A percentile compares a stretch with the other conserved stretches of the same genome.
Evolutionary conservation across 2,329 filamentous ascomycete genomes (phyloP).

Genomic region (Diatrype stigma): DNA sequence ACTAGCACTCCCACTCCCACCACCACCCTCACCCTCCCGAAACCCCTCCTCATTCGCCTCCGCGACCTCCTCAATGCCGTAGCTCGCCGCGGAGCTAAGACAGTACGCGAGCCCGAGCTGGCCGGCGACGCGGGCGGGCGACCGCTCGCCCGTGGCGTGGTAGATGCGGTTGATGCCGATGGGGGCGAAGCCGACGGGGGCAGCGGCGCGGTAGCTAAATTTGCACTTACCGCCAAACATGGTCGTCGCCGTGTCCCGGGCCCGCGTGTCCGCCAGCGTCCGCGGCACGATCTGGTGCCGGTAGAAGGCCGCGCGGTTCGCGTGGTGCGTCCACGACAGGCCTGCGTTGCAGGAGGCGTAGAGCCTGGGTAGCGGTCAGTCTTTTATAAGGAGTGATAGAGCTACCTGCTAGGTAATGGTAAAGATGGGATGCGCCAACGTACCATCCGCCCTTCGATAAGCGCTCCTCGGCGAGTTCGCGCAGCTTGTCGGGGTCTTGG

Average conservation of each 20-base stretch:
- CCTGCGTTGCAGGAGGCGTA: conserved; percentile 56
- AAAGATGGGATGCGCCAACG: not conserved
- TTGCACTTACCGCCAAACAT: too few species aligned
- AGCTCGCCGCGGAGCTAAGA: conserved; percentile 53
- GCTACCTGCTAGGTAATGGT: not conserved
- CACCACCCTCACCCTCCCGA: not conserved
- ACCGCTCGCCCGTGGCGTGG: conserved; percentile 52
- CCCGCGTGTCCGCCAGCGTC: conserved; percentile 58
- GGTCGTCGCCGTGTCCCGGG: conserved; percentile 50
- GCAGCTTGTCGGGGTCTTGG: conserved; percentile 53
- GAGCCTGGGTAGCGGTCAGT: conserved; percentile 30
- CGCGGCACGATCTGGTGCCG: conserved; percentile 59
- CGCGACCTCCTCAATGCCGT: conserved; percentile 54
- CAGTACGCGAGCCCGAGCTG: conserved; percentile 57
- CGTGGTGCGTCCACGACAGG: conserved; percentile 45
- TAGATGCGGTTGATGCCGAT: conserved; percentile 66
- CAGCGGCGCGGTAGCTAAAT: conserved; percentile 51
- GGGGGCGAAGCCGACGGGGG: conserved; percentile 61
- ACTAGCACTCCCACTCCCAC: not conserved
- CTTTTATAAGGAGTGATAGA: too few species aligned
- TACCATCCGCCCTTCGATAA: conserved; percentile 55
- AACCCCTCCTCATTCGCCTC: conserved; percentile 46
- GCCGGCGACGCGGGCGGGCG: conserved; percentile 56
- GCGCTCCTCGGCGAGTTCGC: conserved; percentile 51
- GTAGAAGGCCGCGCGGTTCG: conserved; percentile 62